A percentile compares a stretch with the other conserved stretches of the same genome.
Evolutionary conservation across 495 filamentous ascomycete species (phyloP).

Genomic region (Parathielavia appendiculata): DNA sequence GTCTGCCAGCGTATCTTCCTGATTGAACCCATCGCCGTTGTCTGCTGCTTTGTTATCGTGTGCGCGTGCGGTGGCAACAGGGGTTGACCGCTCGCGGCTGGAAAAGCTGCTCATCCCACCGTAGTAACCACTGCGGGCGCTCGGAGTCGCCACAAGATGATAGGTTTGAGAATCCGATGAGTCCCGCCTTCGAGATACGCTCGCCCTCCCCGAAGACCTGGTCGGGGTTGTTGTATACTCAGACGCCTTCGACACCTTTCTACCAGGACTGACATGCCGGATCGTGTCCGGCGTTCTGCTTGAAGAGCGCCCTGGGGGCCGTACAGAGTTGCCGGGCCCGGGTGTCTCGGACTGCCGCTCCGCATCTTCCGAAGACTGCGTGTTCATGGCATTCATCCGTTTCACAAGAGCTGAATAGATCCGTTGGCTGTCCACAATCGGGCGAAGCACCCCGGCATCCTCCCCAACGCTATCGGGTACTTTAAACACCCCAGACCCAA

Average conservation of each 20-base stretch:
- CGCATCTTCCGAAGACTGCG: neutral
- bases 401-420: constrained; percentile 72
- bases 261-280: neutral
- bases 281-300: constrained; percentile 11
- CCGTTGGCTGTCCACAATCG: constrained; percentile 54
- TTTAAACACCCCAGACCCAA: constrained; percentile 21
- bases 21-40: neutral
- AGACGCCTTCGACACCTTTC: neutral
- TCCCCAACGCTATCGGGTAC: constrained; percentile 1
- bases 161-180: neutral
- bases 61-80: neutral
- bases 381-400: constrained; percentile 44
- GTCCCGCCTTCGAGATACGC: neutral
- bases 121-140: neutral
- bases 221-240: constrained; percentile 5
- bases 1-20: constrained; percentile 15
- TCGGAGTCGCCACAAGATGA: neutral
- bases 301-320: neutral
- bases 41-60: constrained; percentile 1
- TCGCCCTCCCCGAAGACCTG: neutral
- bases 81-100: neutral
- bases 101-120: neutral
- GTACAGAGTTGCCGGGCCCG: neutral
- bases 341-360: neutral
- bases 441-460: neutral